Base-by-base conservation (phyloP, 768 basidiomycete genomes). In the Amanita pseudoporphyria region DNA sequence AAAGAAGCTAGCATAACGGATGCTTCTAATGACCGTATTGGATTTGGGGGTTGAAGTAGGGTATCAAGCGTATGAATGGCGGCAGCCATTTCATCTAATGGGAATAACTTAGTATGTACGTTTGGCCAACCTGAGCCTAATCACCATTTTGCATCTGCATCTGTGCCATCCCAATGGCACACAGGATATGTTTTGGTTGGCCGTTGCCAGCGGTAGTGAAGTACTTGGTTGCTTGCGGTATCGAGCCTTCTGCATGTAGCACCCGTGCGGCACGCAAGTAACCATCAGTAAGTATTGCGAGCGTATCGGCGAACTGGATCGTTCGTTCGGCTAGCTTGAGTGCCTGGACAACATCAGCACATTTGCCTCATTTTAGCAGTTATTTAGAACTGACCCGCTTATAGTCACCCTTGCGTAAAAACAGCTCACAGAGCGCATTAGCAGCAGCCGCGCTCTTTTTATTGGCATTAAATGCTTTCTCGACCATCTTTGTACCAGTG, bases 301-400 rank as follows among this genome's bases (percentile, higher is more conserved):
- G 71, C 0, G 87, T 91, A 58, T 98, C 95, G 0, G 94, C 87
- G 59, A 88, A 96, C 61, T 97, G 93, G 35, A 98, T 82, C 0
- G 93, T 86, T 45, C 93, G 79, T 59, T 98, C 96, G 19, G 92
- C 93, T 16, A 98, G 71, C 70, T 98, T 99, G 38, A 95, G 64
- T 0, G 92, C 90, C 82, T 92, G 49, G 1, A 39, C 24, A 16
- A 47, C 18, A 16, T 46, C 38, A 51, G 44, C 54, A 47, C 41
- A 21, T 42, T 36, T 12, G 6, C 21, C 31, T 42, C 4, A 4
- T 26, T 9, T 22, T 37, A 1, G 37, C 19, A 45, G 45, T 43
- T 52, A 33, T 42, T 16, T 33, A n/a, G 9, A 3, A 62, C 72
- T 33, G 53, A 83, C 90, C 54, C 77, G 73, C 52, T 74, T 69